These are phyloP conservation scores for Fusarium hainanense DNA, from an alignment of 2,329 filamentous ascomycete species.

Conservation along the genomic window DNA sequence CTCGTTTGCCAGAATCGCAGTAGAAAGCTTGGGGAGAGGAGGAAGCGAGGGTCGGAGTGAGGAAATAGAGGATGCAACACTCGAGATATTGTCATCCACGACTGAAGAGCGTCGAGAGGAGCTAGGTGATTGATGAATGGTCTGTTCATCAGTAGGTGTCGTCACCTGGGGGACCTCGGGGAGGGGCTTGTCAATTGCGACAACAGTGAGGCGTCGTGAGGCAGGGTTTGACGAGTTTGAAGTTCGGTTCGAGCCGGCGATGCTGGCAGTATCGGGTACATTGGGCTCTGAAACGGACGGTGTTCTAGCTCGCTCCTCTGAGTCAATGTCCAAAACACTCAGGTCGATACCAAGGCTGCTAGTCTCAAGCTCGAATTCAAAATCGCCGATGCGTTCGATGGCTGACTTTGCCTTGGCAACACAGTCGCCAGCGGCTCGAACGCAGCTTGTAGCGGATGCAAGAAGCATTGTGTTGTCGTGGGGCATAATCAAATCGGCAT, in stretches of 20 bases:
- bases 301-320: slow-evolving; percentile 49
- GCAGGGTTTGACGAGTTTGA: slow-evolving; percentile 52
- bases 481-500: slow-evolving; percentile 82
- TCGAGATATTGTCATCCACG: slow-evolving; percentile 56
- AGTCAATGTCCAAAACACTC: slow-evolving; percentile 58
- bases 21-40: slow-evolving; percentile 68
- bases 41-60: slow-evolving; percentile 63
- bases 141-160: slow-evolving; percentile 50
- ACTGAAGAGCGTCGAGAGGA: slow-evolving; percentile 58
- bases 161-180: slow-evolving; percentile 71
- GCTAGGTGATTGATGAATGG: slow-evolving; percentile 50
- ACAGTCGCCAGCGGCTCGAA: slow-evolving; percentile 90
- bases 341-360: slow-evolving; percentile 67
- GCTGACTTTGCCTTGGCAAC: slow-evolving; percentile 86
- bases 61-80: slow-evolving; percentile 59
- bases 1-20: slow-evolving; percentile 59
- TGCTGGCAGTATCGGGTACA: slow-evolving; percentile 50
- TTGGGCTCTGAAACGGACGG: slow-evolving; percentile 51
- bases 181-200: slow-evolving; percentile 73
- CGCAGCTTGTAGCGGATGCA: slow-evolving; percentile 84
- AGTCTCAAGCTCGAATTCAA: slow-evolving; percentile 81
- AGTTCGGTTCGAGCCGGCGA: slow-evolving; percentile 54
- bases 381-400: slow-evolving; percentile 90
- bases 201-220: slow-evolving; percentile 53
- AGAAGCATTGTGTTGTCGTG: slow-evolving; percentile 82